Evolutionary conservation across 1,284 basidiomycete species (phyloP).

Genomic region (Prillingera fragicola): DNA sequence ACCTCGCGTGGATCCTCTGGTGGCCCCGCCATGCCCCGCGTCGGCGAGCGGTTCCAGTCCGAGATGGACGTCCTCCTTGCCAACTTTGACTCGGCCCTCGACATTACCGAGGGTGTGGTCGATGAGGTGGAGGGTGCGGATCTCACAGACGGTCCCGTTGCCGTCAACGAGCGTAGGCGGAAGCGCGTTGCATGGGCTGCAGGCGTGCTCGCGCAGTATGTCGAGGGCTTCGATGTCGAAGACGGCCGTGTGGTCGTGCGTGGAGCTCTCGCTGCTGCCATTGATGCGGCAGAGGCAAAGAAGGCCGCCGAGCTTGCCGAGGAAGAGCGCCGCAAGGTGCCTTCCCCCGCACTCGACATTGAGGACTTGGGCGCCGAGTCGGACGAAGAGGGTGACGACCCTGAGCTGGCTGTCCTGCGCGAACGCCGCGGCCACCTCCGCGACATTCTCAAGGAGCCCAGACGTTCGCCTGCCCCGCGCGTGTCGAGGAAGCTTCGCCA

Average conservation of each 20-base stretch:
- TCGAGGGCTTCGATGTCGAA: constrained; percentile 70
- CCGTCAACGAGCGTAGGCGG: constrained; percentile 57
- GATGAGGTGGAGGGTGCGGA: constrained; percentile 57
- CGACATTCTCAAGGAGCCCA: constrained; percentile 37
- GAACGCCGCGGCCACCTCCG: constrained; percentile 45
- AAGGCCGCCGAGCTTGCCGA: constrained; percentile 26
- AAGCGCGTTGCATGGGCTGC: constrained; percentile 67
- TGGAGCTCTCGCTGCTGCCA: constrained; percentile 65
- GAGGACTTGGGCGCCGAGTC: constrained; percentile 55
- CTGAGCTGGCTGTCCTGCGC: constrained; percentile 69
- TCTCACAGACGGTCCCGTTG: constrained; percentile 46
- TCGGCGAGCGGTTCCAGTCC: constrained; percentile 46
- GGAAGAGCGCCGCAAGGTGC: constrained; percentile 12
- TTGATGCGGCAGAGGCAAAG: constrained; percentile 64
- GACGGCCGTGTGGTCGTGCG: constrained; percentile 52
- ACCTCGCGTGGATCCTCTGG: constrained; percentile 34
- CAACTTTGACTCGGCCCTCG: constrained; percentile 51
- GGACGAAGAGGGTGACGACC: constrained; percentile 58
- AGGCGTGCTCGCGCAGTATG: constrained; percentile 61
- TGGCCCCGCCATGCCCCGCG: constrained; percentile 51
- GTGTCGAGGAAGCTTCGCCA: neutral
- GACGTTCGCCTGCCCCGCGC: neutral
- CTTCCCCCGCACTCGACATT: constrained; percentile 42
- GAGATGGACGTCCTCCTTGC: constrained; percentile 76
- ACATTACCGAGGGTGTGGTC: constrained; percentile 66